phyloP scores from a whole-genome alignment of 2,329 filamentous ascomycete genomes.

The Diaporthe amygdali region DNA sequence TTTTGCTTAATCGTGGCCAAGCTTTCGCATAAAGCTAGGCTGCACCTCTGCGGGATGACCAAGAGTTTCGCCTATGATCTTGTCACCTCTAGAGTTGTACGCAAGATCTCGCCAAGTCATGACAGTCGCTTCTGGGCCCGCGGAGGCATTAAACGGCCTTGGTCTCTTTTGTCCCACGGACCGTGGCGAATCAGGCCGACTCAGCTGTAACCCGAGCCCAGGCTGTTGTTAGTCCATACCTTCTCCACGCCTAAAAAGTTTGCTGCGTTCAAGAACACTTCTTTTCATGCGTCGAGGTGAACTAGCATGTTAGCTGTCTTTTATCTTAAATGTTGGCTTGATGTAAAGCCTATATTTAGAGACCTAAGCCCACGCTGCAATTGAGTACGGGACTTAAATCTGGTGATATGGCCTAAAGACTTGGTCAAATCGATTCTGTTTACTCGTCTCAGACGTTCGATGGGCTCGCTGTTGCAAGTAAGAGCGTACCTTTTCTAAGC shows the following conservation, averaged over 20 bases:
- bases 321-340: background rate
- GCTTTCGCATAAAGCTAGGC: slow-evolving; percentile 15
- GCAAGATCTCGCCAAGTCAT: slow-evolving; percentile 7
- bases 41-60: background rate
- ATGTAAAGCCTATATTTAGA: background rate
- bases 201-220: background rate
- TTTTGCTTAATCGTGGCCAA: slow-evolving; percentile 8
- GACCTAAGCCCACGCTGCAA: background rate
- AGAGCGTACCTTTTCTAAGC: background rate
- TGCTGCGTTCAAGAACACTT: background rate
- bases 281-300: background rate
- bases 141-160: background rate
- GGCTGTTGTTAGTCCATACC: background rate
- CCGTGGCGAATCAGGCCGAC: background rate
- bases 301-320: background rate
- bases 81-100: background rate
- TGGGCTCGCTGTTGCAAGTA: background rate
- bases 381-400: background rate
- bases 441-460: background rate
- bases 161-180: background rate
- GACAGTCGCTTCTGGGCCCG: background rate
- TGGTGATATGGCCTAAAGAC: background rate
- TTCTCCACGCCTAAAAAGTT: background rate
- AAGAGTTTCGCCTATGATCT: slow-evolving; percentile 14
- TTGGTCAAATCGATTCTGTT: background rate